Evolutionary conservation across 495 filamentous ascomycete genomes (phyloP), one percentile per base, ranked within the genome.

Genomic region (Tetracladium setigerum): DNA sequence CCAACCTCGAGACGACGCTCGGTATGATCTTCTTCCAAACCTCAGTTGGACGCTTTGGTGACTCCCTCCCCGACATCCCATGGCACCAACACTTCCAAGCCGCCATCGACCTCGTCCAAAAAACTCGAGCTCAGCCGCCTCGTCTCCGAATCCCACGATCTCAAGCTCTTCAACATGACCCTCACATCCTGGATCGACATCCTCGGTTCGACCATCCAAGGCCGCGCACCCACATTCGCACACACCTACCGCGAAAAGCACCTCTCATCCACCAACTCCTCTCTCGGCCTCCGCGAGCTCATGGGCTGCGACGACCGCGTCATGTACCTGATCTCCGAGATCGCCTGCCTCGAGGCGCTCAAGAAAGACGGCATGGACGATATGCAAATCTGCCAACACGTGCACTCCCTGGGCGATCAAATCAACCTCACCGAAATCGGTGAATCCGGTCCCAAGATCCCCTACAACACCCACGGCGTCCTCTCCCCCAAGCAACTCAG

Each of bases 21-120:
- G 92, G 88, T 41, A 90, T 98, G 80, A 95, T 96, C 50, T 89
- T 97, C 70, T 98, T 96, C 73, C 90, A 95, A 56, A 91, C 86
- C 69, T 86, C 86, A 13, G 90, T 97, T 47, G 92, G 92, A 30
- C 73, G 85, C 38, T 78, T 84, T 4, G 84, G 89, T 56, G 92
- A 96, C 56, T 76, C 73, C 42, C 79, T 98, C 11, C 89, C 89
- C 2, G 92, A 98, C 58, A 95, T 97, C 50, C 84, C 91, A 1
- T 98, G 92, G 92, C 83, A 84, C 65, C 86, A 94, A 57, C 92
- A 98, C 70, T 97, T 97, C 73, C 85, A 92, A 58, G 91, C 91
- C 1, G 91, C 80, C 9, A 81, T 82, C 48, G 87, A 79, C 43
- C 72, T 97, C 16, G 84, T 95, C 3, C 76, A 80, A 55, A n/a